A percentile compares a stretch with the other conserved stretches of the same genome.
These are phyloP conservation scores for Ogataea nonfermentans DNA, from an alignment of 805 yeast genomes.

Conservation along the genomic window DNA sequence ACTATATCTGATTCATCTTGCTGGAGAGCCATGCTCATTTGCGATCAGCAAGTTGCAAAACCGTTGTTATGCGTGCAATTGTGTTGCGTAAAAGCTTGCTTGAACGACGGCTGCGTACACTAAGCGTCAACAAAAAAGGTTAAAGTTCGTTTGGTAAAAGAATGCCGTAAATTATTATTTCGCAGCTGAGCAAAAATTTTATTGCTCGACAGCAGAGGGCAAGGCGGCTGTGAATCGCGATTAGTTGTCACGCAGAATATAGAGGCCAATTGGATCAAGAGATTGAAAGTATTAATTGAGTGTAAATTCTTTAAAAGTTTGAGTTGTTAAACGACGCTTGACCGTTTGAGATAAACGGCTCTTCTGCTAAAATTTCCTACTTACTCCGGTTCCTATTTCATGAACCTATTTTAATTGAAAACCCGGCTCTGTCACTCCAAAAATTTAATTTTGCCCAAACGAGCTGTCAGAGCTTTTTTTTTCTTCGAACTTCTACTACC, in stretches of 20 bases:
- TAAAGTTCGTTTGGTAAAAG: too few species aligned
- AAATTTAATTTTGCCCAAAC: neutral
- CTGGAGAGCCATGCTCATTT: neutral
- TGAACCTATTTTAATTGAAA: too few species aligned
- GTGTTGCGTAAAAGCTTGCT: neutral
- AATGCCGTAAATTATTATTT: too few species aligned
- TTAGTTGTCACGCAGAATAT: too few species aligned
- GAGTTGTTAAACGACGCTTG: neutral
- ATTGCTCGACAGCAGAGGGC: slow-evolving; percentile 3
- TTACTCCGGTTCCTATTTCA: neutral
- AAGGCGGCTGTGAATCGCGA: neutral
- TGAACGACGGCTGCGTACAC: too few species aligned
- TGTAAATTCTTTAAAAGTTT: too few species aligned
- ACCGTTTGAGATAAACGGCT: slow-evolving; percentile 2
- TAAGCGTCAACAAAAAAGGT: too few species aligned
- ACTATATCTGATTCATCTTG: neutral
- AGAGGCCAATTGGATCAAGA: too few species aligned
- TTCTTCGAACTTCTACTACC: too few species aligned
- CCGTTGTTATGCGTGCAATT: neutral
- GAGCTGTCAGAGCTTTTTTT: too few species aligned
- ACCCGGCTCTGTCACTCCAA: neutral
- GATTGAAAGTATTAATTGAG: too few species aligned
- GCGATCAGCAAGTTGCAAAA: slow-evolving; percentile 1
- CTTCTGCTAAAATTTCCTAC: slow-evolving; percentile 7
- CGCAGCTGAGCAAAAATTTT: slow-evolving; percentile 3